A percentile compares a stretch with the other conserved stretches of the same genome.
Conservation (phyloP, 768 basidiomycete species). For the Lenzites betulinus region DNA sequence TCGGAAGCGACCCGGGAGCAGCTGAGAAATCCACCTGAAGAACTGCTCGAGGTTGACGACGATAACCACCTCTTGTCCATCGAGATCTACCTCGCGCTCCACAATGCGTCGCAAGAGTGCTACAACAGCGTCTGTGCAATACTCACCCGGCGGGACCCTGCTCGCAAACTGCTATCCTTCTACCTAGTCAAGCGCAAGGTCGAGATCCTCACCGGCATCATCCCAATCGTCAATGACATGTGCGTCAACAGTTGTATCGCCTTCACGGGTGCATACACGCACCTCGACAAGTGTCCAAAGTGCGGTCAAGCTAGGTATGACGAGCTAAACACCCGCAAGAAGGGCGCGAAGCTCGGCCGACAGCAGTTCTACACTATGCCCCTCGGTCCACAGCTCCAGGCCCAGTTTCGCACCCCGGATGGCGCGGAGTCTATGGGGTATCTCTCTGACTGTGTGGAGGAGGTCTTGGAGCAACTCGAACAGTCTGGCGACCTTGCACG, state of each 20-base stretch:
- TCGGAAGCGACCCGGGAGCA: neutral
- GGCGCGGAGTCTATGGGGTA: conserved; percentile 20
- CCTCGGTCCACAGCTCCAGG: conserved; percentile 25
- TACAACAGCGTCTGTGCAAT: neutral
- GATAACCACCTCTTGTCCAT: neutral
- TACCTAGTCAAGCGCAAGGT: neutral
- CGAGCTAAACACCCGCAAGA: neutral
- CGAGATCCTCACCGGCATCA: neutral
- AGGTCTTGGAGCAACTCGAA: conserved; percentile 1
- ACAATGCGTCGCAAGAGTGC: neutral
- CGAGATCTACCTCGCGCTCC: neutral
- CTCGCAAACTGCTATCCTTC: neutral
- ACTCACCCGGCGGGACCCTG: neutral
- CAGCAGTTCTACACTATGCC: conserved; percentile 25
- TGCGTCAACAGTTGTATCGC: neutral
- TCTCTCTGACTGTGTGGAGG: neutral
- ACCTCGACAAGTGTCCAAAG: conserved; percentile 16
- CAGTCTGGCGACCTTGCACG: neutral
- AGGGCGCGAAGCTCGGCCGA: conserved; percentile 2
- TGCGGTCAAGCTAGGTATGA: conserved; percentile 22
- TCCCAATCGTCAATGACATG: neutral
- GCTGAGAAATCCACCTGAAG: neutral
- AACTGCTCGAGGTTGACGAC: neutral
- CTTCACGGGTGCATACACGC: neutral
- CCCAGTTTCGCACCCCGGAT: conserved; percentile 14